Percentiles rank a stretch among this genome's conserved stretches.
Evolutionary conservation across 2,329 filamentous ascomycete species (phyloP).

Genomic region (Microsporum ferrugineum): DNA sequence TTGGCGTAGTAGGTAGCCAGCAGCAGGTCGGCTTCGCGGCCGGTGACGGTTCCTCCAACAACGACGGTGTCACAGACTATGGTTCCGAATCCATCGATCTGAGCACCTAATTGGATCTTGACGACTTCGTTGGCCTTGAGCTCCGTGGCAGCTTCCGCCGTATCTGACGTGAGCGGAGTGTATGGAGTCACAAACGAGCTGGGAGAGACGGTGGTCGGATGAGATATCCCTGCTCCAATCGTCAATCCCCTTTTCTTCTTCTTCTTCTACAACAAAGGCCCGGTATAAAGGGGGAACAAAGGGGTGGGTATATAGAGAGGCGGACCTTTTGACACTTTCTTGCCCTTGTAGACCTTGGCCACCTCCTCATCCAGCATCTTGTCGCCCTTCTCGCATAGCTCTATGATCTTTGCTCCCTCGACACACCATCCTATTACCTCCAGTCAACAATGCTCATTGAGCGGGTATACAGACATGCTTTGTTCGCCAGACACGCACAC

Average conservation of each 20-base stretch:
- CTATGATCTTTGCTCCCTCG: conserved; percentile 82
- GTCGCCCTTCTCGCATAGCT: conserved; percentile 91
- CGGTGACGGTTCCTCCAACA: conserved; percentile 58
- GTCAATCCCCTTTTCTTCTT: not conserved
- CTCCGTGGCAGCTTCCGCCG: conserved; percentile 66
- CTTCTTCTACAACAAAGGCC: not conserved
- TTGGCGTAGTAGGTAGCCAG: conserved; percentile 91
- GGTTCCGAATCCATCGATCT: conserved; percentile 93
- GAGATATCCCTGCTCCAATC: conserved; percentile 57
- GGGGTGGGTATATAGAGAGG: conserved; percentile 14
- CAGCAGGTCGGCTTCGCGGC: conserved; percentile 73
- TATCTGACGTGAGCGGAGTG: conserved; percentile 78
- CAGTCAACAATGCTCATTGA: conserved; percentile 6
- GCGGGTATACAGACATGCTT: not conserved
- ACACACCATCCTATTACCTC: conserved; percentile 49
- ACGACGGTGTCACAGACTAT: conserved; percentile 92
- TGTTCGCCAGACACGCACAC: conserved; percentile 6
- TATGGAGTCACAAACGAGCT: conserved; percentile 92
- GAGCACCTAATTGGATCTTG: conserved; percentile 98
- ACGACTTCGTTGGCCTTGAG: conserved; percentile 77
- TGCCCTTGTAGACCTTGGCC: conserved; percentile 92
- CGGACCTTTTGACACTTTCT: conserved; percentile 86
- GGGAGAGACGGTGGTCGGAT: conserved; percentile 91
- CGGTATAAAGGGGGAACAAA: conserved; percentile 5
- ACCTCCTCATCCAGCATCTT: conserved; percentile 89